A percentile compares a stretch with the other conserved stretches of the same genome.
Evolutionary conservation across 2,329 filamentous ascomycete species (phyloP).

Genomic region (Lecanoromycetidae sp.): DNA sequence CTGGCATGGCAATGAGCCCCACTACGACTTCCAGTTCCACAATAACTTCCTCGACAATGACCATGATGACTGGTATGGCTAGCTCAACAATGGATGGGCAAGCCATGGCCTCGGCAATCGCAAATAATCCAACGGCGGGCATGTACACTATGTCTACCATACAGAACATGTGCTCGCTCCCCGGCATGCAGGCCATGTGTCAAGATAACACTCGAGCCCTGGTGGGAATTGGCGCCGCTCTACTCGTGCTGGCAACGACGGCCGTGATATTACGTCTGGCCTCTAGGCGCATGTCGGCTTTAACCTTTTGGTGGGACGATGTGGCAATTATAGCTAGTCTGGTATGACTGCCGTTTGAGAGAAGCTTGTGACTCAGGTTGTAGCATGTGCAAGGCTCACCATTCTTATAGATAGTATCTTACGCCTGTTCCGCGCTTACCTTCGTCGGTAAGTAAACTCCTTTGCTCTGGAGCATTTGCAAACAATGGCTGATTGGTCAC

Average conservation of each 20-base stretch:
- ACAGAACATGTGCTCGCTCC: too few relatives aligned
- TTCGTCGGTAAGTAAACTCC: background rate
- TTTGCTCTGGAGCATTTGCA: background rate
- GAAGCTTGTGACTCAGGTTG: too few relatives aligned
- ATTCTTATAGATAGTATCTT: background rate
- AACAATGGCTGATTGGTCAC: too few relatives aligned
- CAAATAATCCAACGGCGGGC: too few relatives aligned
- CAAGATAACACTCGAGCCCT: background rate
- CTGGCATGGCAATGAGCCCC: too few relatives aligned
- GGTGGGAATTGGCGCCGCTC: constrained; percentile 1
- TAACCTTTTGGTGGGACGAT: constrained; percentile 12
- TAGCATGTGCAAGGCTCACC: background rate
- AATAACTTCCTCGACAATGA: too few relatives aligned
- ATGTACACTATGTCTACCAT: too few relatives aligned
- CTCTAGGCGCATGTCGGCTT: constrained; percentile 7
- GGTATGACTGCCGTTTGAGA: background rate
- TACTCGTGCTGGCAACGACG: background rate
- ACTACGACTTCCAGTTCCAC: too few relatives aligned
- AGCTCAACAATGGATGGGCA: too few relatives aligned
- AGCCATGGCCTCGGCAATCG: too few relatives aligned
- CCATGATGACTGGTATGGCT: too few relatives aligned
- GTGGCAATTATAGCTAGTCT: constrained; percentile 10
- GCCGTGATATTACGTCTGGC: constrained; percentile 13
- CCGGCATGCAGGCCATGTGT: too few relatives aligned
- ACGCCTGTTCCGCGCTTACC: background rate